Evolutionary conservation across 2,329 filamentous ascomycete species (phyloP), one percentile per base, ranked within the genome.

Genomic region (Teratosphaeria gauchensis): DNA sequence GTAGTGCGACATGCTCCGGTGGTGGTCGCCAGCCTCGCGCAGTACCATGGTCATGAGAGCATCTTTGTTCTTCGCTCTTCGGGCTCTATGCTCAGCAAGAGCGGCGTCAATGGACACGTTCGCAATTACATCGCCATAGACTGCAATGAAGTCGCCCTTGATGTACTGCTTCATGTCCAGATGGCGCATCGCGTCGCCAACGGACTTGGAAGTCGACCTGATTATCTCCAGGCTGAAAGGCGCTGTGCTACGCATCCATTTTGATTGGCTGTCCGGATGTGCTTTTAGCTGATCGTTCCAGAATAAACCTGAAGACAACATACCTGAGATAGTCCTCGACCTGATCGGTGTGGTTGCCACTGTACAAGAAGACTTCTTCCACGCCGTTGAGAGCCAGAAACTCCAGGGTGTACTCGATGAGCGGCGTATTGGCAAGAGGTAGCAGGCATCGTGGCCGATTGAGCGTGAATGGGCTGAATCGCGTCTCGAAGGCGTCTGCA

Each of bases 11-110:
- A 92, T 92, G 31, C 90, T 91, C 57, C 89, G 81, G 74, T 96
- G 90, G 54, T 79, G 79, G 6, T 81, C 76, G 53, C 89, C 90
- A 8, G 86, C 89, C 71, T 92, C 87, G 53, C 90, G 83, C 60
- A 97, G 77, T 12, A 99, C 84, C 81, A 96, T 88, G 2, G 94
- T 99, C 94, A 99, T 97, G 74, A 96, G 96, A 42, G 92, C 91
- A 71, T 95, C 92, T 68, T 94, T 92, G 76, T 95, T 90, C 57
- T 86, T 85, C 69, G 87, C 83, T 60, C 91, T 84, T 60, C 94
- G 86, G 58, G 86, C 86, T 61, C 89, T 85, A 73, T 99, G 94
- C 56, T 84, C 85, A 2, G 85, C 84, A 56, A 99, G 77, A 8
- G 89, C 88, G 54, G 80, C 79, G 62, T 92, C 90, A n/a, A 99